A percentile compares a stretch with the other conserved stretches of the same genome.
Evolutionary conservation across 208 protist species (phyloP).

Genomic region (Leishmania guyanensis): DNA sequence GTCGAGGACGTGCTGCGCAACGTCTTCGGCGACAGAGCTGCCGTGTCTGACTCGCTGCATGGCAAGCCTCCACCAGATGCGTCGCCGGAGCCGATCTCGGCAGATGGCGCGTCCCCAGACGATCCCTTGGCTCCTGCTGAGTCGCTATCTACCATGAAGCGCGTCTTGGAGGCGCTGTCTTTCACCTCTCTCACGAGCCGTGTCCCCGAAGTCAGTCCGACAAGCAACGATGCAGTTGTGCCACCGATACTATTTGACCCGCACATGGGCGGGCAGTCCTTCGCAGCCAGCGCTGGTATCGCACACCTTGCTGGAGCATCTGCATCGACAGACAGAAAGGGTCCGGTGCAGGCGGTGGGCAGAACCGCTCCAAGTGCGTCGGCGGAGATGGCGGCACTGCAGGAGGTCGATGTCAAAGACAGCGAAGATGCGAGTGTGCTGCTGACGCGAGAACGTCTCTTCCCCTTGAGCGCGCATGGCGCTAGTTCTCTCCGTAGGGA

Average conservation of each 20-base stretch:
- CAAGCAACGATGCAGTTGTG: neutral
- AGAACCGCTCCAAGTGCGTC: neutral
- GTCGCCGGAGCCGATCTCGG: neutral
- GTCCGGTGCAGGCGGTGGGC: neutral
- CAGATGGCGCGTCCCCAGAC: neutral
- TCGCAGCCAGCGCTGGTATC: neutral
- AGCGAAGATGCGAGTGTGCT: slow-evolving; percentile 7
- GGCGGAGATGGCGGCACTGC: neutral
- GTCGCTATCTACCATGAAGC: slow-evolving; percentile 12
- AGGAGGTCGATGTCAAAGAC: neutral
- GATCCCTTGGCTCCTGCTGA: neutral
- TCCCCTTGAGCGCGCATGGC: neutral
- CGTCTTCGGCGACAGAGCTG: slow-evolving; percentile 14
- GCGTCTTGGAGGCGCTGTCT: slow-evolving; percentile 27
- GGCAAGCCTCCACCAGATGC: neutral
- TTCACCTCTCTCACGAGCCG: slow-evolving; percentile 23
- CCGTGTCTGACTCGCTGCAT: neutral
- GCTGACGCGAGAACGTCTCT: slow-evolving; percentile 24
- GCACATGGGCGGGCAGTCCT: neutral
- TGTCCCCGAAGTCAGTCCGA: neutral
- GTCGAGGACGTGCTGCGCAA: slow-evolving; percentile 13
- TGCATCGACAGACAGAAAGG: neutral
- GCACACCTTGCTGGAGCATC: neutral
- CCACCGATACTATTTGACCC: neutral
- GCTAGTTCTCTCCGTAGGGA: neutral